Evolutionary conservation across 495 filamentous ascomycete genomes (phyloP), one percentile per base, ranked within the genome.

Genomic region (Penicillium odoratum): DNA sequence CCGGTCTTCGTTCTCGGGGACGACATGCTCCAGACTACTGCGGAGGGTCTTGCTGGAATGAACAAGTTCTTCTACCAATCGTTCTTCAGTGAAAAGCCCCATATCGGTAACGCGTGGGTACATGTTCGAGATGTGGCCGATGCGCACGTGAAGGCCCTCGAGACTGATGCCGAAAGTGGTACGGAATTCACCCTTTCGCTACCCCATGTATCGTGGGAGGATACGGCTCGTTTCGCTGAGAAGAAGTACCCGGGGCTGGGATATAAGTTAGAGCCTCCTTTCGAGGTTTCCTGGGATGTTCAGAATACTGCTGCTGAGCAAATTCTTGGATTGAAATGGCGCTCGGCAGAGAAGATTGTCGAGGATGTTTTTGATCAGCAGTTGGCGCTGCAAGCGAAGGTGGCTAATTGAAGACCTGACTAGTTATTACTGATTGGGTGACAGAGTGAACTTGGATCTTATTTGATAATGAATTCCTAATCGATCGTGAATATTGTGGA

Each of bases 261-360:
- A 3, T 46, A 59, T 42, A 60, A 65, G 36, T 34, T 66, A 55
- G 48, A 68, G 46, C 57, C 56, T 49, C 60, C 56, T 3, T 63
- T 74, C 47, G 57, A 53, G 15, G 42, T 8, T 1, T 29, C 28
- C 63, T 87, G 79, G 5, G 76, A 78, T 21, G 83, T 74, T 0
- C 79, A 81, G 0, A 78, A 75, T 51, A 84, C 83, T 4, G 87
- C 69, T 16, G 83, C 83, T 4, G 61, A 71, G 51, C 62, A 60
- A 36, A 63, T 64, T 7, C 46, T 75, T 52, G 70, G 68, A 10
- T 58, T 75, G 18, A 52, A 61, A 42, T 71, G 66, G 57, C 62
- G 57, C 33, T 48, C 53, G 15, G 45, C 67, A 40, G 55, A 70
- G 38, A 57, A 59, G 25, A 70, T 68, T 18, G 40, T 73, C 8